A percentile compares a stretch with the other conserved stretches of the same genome.
These are phyloP conservation scores for Metarhizium rileyi DNA, from an alignment of 2,329 filamentous ascomycete genomes.

Conservation along the genomic window DNA sequence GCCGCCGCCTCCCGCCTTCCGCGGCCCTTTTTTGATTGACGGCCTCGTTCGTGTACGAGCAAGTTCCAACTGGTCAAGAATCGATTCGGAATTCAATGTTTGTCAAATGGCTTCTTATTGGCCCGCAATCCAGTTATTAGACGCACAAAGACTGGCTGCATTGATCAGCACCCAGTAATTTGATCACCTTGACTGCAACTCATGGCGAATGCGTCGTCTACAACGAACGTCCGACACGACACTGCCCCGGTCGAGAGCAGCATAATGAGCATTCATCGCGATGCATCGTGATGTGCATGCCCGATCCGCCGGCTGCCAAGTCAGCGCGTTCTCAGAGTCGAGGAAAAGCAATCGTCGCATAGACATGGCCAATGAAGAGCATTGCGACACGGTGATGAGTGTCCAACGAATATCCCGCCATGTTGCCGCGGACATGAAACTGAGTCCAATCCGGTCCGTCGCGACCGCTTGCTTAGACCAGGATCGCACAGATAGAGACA, in stretches of 20 bases:
- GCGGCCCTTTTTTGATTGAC: not conserved
- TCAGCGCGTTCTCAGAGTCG: not conserved
- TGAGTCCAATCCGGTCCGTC: too few relatives aligned
- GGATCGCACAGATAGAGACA: too few relatives aligned
- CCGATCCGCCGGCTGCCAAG: constrained; percentile 1
- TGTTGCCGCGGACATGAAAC: not conserved
- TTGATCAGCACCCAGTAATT: too few relatives aligned
- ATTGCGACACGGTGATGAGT: not conserved
- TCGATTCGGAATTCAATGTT: too few relatives aligned
- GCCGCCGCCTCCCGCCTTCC: constrained; percentile 4
- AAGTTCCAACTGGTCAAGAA: too few relatives aligned
- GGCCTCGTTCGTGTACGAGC: too few relatives aligned
- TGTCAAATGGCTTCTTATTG: too few relatives aligned
- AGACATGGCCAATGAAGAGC: not conserved
- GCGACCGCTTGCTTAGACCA: too few relatives aligned
- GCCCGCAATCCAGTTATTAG: too few relatives aligned
- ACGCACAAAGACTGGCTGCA: too few relatives aligned
- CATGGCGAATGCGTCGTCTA: not conserved
- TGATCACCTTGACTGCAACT: too few relatives aligned
- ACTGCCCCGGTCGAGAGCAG: not conserved
- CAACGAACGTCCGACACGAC: not conserved
- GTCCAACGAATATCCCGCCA: not conserved
- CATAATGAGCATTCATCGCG: not conserved
- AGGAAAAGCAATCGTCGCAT: not conserved
- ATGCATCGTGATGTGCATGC: not conserved